Conservation (phyloP, 495 filamentous ascomycete species). For the Platismatia glauca region DNA sequence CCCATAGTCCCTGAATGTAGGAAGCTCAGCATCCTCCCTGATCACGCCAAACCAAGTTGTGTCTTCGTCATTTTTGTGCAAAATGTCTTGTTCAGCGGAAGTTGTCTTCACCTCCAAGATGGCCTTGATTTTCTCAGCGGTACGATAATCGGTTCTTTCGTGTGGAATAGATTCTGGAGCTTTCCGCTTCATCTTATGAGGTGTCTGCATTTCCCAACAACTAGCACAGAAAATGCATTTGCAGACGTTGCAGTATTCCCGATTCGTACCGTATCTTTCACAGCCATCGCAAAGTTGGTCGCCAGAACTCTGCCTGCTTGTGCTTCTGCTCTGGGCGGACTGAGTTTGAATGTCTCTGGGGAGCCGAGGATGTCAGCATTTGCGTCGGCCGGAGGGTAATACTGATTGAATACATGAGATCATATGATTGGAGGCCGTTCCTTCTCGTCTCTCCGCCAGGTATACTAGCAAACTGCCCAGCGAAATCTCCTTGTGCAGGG, state of each 20-base stretch:
- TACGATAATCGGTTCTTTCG: slow-evolving; percentile 17
- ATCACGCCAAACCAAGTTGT: slow-evolving; percentile 43
- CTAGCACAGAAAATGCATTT: slow-evolving; percentile 5
- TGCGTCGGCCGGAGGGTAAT: neutral
- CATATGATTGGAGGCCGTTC: neutral
- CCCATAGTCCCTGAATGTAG: slow-evolving; percentile 34
- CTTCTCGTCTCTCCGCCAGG: neutral
- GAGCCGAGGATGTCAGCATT: neutral
- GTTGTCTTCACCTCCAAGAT: slow-evolving; percentile 12
- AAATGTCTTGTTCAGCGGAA: slow-evolving; percentile 6
- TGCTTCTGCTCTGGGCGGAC: neutral
- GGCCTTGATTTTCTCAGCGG: slow-evolving; percentile 10
- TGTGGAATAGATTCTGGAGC: slow-evolving; percentile 19
- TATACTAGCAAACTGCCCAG: neutral
- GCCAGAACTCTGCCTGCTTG: slow-evolving; percentile 4
- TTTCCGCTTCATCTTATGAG: neutral
- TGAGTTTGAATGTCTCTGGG: neutral
- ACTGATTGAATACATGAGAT: neutral
- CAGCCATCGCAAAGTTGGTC: slow-evolving; percentile 8
- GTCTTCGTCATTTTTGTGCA: slow-evolving; percentile 32
- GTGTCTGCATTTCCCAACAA: slow-evolving; percentile 3
- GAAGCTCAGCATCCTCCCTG: slow-evolving; percentile 26
- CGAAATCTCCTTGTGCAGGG: neutral
- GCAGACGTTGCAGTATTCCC: slow-evolving; percentile 12
- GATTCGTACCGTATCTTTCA: neutral